These are phyloP conservation scores for Cystofilobasidium capitatum DNA, from an alignment of 768 basidiomycete genomes.

Conservation along the genomic window DNA sequence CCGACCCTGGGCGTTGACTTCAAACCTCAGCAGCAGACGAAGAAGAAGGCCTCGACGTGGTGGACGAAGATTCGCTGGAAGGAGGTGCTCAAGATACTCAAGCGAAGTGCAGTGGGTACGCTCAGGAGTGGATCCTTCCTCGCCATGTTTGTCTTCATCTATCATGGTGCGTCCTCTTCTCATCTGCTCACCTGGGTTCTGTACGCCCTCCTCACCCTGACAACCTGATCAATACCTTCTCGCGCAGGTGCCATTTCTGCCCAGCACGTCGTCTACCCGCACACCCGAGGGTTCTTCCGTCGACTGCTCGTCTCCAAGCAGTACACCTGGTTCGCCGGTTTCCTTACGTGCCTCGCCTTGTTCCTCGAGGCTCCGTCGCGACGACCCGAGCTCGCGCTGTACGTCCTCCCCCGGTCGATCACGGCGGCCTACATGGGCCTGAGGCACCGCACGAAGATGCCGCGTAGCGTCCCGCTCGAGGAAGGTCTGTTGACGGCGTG, in stretches of 20 bases:
- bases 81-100: neutral
- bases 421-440: slow-evolving; percentile 4
- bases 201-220: too few species aligned
- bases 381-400: slow-evolving; percentile 22
- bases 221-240: neutral
- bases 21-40: neutral
- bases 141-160: slow-evolving; percentile 7
- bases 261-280: slow-evolving; percentile 13
- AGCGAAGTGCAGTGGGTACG: neutral
- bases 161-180: neutral
- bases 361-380: slow-evolving; percentile 12
- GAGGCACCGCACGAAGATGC: neutral
- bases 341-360: slow-evolving; percentile 12
- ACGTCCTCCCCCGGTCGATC: slow-evolving; percentile 20
- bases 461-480: slow-evolving; percentile 7
- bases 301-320: neutral
- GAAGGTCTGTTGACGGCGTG: slow-evolving; percentile 15
- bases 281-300: neutral
- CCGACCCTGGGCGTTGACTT: neutral
- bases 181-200: neutral
- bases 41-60: neutral
- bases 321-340: slow-evolving; percentile 21
- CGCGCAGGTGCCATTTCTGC: slow-evolving; percentile 11
- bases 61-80: neutral
- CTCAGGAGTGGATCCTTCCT: slow-evolving; percentile 4